Evolutionary conservation across 2,329 filamentous ascomycete species (phyloP).

Genomic region (Shiraia sp.): DNA sequence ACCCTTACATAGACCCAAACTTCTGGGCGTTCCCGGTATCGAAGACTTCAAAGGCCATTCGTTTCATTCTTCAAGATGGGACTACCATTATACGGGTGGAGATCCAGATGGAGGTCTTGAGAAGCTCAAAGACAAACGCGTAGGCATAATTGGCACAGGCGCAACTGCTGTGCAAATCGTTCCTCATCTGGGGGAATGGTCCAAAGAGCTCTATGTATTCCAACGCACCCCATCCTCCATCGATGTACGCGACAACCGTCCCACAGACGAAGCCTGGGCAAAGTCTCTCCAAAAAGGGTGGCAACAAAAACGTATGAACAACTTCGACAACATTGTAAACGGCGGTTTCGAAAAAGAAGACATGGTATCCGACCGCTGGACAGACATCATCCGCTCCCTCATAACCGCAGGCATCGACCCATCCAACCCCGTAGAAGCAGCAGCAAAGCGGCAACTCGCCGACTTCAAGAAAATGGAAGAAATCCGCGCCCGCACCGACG

Average conservation of each 20-base stretch:
- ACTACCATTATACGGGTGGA: conserved; percentile 30
- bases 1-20: conserved; percentile 46
- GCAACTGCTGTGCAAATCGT: conserved; percentile 40
- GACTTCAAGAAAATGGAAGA: conserved; percentile 48
- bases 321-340: conserved; percentile 48
- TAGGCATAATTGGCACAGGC: conserved; percentile 40
- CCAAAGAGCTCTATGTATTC: conserved; percentile 58
- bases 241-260: conserved; percentile 37
- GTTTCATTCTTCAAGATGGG: conserved; percentile 38
- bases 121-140: conserved; percentile 40
- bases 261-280: conserved; percentile 16
- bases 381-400: conserved; percentile 31
- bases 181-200: conserved; percentile 49
- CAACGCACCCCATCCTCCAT: conserved; percentile 58
- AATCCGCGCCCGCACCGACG: conserved; percentile 52
- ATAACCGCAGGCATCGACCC: conserved; percentile 9
- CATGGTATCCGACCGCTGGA: conserved; percentile 57
- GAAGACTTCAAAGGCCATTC: conserved; percentile 21
- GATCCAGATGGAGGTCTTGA: conserved; percentile 27
- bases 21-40: conserved; percentile 26
- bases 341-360: conserved; percentile 38
- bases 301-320: conserved; percentile 53
- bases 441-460: conserved; percentile 22
- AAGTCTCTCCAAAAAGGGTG: conserved; percentile 48
- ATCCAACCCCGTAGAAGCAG: conserved; percentile 15